Conservation (phyloP, 2,329 filamentous ascomycete species). For the Sporothrix schenckii region DNA sequence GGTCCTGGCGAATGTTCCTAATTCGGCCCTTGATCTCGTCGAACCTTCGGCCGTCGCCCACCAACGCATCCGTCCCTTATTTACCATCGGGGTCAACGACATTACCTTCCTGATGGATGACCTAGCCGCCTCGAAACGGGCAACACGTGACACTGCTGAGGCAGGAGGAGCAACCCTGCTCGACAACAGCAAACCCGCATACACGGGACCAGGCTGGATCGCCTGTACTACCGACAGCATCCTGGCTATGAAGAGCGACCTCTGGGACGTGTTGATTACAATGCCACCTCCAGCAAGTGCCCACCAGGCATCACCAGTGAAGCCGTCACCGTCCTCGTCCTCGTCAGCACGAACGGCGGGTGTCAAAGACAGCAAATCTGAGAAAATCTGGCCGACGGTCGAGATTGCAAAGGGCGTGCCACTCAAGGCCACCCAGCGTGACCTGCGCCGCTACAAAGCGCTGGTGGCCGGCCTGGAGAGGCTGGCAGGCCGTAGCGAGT, state of each 20-base stretch:
- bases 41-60: conserved; percentile 59
- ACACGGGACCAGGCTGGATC: conserved; percentile 72
- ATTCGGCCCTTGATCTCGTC: conserved; percentile 70
- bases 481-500: conserved; percentile 38
- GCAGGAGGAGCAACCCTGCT: conserved; percentile 39
- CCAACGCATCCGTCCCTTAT: conserved; percentile 77
- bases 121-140: conserved; percentile 51
- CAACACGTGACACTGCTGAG: conserved; percentile 36
- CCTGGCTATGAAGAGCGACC: conserved; percentile 77
- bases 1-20: conserved; percentile 85
- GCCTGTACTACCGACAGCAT: conserved; percentile 97
- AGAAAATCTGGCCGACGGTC: conserved; percentile 75
- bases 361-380: conserved; percentile 57
- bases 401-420: conserved; percentile 65
- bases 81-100: conserved; percentile 90
- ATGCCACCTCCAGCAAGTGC: conserved; percentile 61
- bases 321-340: not conserved
- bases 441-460: conserved; percentile 76
- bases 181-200: conserved; percentile 40
- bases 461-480: conserved; percentile 66
- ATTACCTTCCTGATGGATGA: conserved; percentile 75
- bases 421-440: conserved; percentile 85
- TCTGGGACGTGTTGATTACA: conserved; percentile 89
- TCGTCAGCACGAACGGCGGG: conserved; percentile 44
- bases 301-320: not conserved